These are phyloP conservation scores for Periconia sp. DNA, from an alignment of 2,329 filamentous ascomycete species.

Conservation along the genomic window DNA sequence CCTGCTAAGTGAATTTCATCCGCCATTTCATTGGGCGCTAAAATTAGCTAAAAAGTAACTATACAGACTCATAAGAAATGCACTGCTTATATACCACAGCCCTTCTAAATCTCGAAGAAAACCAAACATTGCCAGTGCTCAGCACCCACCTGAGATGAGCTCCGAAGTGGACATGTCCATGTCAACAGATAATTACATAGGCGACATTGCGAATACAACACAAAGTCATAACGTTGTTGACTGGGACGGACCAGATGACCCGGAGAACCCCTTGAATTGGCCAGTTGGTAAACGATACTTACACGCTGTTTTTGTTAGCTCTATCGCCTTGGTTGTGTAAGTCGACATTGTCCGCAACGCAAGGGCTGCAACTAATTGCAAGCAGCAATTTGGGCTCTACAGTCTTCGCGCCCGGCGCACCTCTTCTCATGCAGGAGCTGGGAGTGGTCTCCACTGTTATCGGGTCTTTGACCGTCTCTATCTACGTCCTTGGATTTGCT, in stretches of 20 bases:
- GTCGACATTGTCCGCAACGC: slow-evolving; percentile 1
- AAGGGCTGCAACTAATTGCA: slow-evolving; percentile 4
- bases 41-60: too few relatives aligned
- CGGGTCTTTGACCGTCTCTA: slow-evolving; percentile 33
- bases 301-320: slow-evolving; percentile 25
- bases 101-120: too few relatives aligned
- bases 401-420: slow-evolving; percentile 12
- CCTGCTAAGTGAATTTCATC: too few relatives aligned
- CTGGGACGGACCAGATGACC: slow-evolving; percentile 24
- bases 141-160: too few relatives aligned
- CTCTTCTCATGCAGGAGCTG: slow-evolving; percentile 11
- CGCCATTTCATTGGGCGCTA: too few relatives aligned
- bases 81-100: too few relatives aligned
- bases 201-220: too few relatives aligned
- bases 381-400: slow-evolving; percentile 31
- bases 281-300: slow-evolving; percentile 19
- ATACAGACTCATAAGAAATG: too few relatives aligned
- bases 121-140: too few relatives aligned
- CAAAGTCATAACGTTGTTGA: slow-evolving; percentile 14
- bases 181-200: too few relatives aligned
- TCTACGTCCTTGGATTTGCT: slow-evolving; percentile 31
- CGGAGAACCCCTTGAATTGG: slow-evolving; percentile 39
- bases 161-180: too few relatives aligned
- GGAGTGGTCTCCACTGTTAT: slow-evolving; percentile 7
- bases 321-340: slow-evolving; percentile 33